A percentile compares a stretch with the other conserved stretches of the same genome.
Evolutionary conservation across 176 grass and related monocot genomes (phyloP).

Genomic region (bread wheat (Triticum aestivum)): DNA sequence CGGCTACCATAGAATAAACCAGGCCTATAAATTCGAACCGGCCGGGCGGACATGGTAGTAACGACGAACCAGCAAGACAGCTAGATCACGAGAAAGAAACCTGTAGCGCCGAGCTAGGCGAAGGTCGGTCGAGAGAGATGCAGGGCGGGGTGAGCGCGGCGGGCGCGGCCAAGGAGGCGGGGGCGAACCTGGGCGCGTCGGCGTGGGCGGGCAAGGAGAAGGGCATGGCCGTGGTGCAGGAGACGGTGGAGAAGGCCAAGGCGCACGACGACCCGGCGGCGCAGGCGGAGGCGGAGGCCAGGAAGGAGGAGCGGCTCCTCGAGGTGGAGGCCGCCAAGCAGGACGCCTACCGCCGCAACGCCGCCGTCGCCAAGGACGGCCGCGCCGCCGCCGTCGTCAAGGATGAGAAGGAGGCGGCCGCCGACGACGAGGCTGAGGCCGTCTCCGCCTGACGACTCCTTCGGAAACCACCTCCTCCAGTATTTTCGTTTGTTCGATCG

Average conservation of each 20-base stretch:
- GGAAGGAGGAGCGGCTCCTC: constrained; percentile 23
- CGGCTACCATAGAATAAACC: neutral
- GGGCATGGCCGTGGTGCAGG: constrained; percentile 32
- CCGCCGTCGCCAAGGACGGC: constrained; percentile 20
- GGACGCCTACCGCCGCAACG: constrained; percentile 19
- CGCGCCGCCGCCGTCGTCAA: neutral
- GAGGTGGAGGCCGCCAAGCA: constrained; percentile 40
- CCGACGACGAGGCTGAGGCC: neutral
- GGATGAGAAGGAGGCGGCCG: neutral
- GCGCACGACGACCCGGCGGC: constrained; percentile 24
- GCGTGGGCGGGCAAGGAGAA: constrained; percentile 52
- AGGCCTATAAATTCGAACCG: neutral
- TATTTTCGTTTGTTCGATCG: neutral
- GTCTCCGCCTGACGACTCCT: neutral
- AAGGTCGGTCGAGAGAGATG: neutral
- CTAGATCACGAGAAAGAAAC: neutral
- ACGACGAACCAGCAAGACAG: neutral
- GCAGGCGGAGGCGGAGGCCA: constrained; percentile 24
- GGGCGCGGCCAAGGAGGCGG: constrained; percentile 35
- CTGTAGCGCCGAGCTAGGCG: neutral
- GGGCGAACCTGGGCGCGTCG: constrained; percentile 38
- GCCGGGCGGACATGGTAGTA: neutral
- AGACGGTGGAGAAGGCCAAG: constrained; percentile 27
- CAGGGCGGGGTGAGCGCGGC: constrained; percentile 36
- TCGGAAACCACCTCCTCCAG: no score